Evolutionary conservation across 805 yeast genomes (phyloP).

Genomic region (Wickerhamia fluorescens): DNA sequence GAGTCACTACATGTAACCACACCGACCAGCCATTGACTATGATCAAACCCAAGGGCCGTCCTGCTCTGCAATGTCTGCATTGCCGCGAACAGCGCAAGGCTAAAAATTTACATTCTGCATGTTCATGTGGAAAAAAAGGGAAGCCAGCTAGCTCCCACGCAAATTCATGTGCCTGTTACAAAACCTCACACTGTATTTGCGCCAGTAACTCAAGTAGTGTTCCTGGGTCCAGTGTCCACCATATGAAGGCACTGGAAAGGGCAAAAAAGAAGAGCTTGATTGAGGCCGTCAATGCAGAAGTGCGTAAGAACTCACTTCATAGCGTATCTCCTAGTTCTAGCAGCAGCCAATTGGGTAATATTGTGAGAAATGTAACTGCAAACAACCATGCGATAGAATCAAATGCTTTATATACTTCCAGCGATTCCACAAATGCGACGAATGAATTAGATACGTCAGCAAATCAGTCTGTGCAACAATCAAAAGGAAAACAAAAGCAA

Average conservation of each 20-base stretch:
- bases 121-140: slow-evolving; percentile 61
- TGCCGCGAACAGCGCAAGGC: slow-evolving; percentile 70
- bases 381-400: too few relatives aligned
- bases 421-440: too few relatives aligned
- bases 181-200: slow-evolving; percentile 36
- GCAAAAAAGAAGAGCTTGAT: slow-evolving; percentile 13
- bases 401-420: too few relatives aligned
- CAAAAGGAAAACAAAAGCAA: too few relatives aligned
- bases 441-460: too few relatives aligned
- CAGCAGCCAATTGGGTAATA: too few relatives aligned
- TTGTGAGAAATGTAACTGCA: too few relatives aligned
- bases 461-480: too few relatives aligned
- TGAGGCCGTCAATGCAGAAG: slow-evolving; percentile 9
- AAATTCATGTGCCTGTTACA: slow-evolving; percentile 32
- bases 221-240: slow-evolving; percentile 5
- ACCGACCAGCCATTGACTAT: slow-evolving; percentile 83
- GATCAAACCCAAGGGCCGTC: slow-evolving; percentile 96
- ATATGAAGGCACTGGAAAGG: slow-evolving; percentile 8
- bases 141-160: slow-evolving; percentile 32
- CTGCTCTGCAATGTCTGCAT: slow-evolving; percentile 84
- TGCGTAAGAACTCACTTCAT: slow-evolving; percentile 3
- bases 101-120: slow-evolving; percentile 59
- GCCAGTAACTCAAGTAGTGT: slow-evolving; percentile 1
- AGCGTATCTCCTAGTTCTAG: too few relatives aligned
- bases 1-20: slow-evolving; percentile 92